Percentiles rank a stretch among this genome's conserved stretches.
phyloP scores from a whole-genome alignment of 148 eudicot species.

The Chenopodium album region DNA sequence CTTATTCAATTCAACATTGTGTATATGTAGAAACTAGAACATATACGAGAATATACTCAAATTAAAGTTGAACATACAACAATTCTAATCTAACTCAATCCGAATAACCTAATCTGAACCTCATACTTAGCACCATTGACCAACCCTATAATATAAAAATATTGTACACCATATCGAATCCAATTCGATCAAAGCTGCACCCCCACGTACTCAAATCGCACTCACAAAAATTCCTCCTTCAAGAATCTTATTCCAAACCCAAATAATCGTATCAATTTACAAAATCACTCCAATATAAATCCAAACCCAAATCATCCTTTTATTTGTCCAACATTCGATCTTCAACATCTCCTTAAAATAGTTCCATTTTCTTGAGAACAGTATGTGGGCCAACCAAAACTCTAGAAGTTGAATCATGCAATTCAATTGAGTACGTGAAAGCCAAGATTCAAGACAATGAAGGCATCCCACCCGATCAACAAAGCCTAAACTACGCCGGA shows the following conservation, averaged over 20 bases:
- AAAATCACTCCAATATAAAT: too few relatives aligned
- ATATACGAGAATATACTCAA: too few relatives aligned
- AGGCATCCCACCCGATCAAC: conserved; percentile 7
- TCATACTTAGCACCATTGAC: too few relatives aligned
- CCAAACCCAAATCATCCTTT: not conserved
- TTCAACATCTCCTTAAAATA: not conserved
- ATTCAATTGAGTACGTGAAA: not conserved
- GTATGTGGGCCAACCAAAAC: not conserved
- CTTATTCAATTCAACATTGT: too few relatives aligned
- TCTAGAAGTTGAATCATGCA: conserved; percentile 1
- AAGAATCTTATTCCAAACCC: not conserved
- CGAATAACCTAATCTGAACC: too few relatives aligned
- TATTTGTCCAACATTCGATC: not conserved
- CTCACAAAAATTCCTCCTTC: too few relatives aligned
- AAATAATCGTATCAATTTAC: not conserved
- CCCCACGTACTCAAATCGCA: not conserved
- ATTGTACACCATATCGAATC: not conserved
- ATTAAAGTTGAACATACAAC: too few relatives aligned
- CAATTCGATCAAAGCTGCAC: not conserved
- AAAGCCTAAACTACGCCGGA: not conserved
- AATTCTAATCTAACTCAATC: too few relatives aligned
- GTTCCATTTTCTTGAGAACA: not conserved
- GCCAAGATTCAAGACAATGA: conserved; percentile 10
- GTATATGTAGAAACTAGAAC: too few relatives aligned
- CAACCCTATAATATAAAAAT: not conserved